A percentile compares a stretch with the other conserved stretches of the same genome.
These are phyloP conservation scores for Debaryomyces tyrocola DNA, from an alignment of 805 yeast genomes.

Conservation along the genomic window DNA sequence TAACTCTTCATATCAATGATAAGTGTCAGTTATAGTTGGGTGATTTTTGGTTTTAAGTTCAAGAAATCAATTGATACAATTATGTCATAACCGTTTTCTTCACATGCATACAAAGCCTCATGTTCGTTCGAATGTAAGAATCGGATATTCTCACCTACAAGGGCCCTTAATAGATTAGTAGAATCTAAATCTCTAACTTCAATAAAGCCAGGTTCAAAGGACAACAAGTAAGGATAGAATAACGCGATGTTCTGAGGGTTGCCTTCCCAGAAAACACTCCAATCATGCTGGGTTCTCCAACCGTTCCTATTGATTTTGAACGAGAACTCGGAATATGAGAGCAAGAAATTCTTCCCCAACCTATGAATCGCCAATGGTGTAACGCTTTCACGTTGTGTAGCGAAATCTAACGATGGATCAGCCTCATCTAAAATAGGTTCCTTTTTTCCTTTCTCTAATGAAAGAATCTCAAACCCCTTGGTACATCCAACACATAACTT, in stretches of 20 bases:
- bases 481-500: slow-evolving; percentile 94
- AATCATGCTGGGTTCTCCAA: slow-evolving; percentile 91
- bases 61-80: slow-evolving; percentile 92
- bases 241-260: slow-evolving; percentile 88
- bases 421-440: slow-evolving; percentile 96
- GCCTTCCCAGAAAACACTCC: slow-evolving; percentile 97
- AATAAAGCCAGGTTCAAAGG: slow-evolving; percentile 86
- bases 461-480: slow-evolving; percentile 93
- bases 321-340: slow-evolving; percentile 90
- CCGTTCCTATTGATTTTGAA: slow-evolving; percentile 94
- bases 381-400: slow-evolving; percentile 70
- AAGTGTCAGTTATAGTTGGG: background rate
- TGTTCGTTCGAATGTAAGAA: slow-evolving; percentile 87
- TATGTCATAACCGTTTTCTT: slow-evolving; percentile 86
- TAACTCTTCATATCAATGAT: background rate
- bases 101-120: slow-evolving; percentile 90
- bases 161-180: slow-evolving; percentile 82
- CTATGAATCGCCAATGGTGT: slow-evolving; percentile 92
- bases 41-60: slow-evolving; percentile 46
- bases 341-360: slow-evolving; percentile 81
- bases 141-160: slow-evolving; percentile 88
- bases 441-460: slow-evolving; percentile 77
- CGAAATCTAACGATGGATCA: slow-evolving; percentile 94
- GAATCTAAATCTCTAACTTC: slow-evolving; percentile 91
- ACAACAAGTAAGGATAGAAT: slow-evolving; percentile 89